phyloP scores from a whole-genome alignment of 345 rosid genomes.

The Excoecaria agallocha region DNA sequence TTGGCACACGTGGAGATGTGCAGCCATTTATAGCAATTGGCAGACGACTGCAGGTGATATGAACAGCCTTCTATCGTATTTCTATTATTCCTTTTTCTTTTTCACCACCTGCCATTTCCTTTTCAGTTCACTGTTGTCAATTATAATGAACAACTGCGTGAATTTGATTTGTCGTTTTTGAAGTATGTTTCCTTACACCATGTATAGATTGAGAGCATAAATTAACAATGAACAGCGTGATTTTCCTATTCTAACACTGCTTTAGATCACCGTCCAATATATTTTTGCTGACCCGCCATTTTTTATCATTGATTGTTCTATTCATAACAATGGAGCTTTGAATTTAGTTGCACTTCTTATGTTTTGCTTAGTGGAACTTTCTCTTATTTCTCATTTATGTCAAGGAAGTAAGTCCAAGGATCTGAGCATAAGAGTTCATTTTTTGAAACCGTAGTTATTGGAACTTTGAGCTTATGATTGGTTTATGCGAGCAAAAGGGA shows the following conservation, averaged over 20 bases:
- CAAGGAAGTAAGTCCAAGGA: neutral
- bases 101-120: neutral
- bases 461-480: neutral
- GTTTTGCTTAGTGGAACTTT: conserved; percentile 1
- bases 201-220: neutral
- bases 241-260: neutral
- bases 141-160: neutral
- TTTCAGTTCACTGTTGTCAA: neutral
- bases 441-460: neutral
- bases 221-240: neutral
- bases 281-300: neutral
- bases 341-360: neutral
- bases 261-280: neutral
- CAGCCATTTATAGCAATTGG: conserved; percentile 70
- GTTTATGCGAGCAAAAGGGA: neutral
- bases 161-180: neutral
- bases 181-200: neutral
- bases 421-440: neutral
- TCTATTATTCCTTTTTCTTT: neutral
- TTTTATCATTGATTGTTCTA: neutral
- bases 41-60: conserved; percentile 59
- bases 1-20: conserved; percentile 61
- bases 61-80: conserved; percentile 40
- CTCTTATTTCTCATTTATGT: conserved; percentile 5
- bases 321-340: neutral